phyloP scores from a whole-genome alignment of 495 filamentous ascomycete genomes.

The Tuber aestivum region DNA sequence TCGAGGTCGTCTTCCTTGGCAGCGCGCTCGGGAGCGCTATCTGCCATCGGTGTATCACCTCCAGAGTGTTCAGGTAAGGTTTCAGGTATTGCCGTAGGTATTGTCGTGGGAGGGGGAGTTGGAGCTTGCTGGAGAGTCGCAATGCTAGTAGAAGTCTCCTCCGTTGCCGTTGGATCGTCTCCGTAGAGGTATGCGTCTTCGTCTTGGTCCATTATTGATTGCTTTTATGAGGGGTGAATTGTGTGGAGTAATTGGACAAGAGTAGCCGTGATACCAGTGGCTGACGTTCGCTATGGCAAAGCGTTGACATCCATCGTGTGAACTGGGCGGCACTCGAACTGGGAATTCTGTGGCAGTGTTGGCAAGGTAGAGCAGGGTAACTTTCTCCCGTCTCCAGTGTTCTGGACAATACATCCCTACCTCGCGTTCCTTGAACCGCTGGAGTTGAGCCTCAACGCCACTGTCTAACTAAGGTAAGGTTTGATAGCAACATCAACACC shows the following conservation, averaged over 20 bases:
- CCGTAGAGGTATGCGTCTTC: conserved; percentile 43
- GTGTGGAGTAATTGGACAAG: background rate
- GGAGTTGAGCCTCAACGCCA: background rate
- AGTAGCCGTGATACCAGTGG: too few relatives aligned
- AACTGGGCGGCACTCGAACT: too few relatives aligned
- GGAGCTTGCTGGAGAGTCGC: background rate
- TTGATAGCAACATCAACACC: background rate
- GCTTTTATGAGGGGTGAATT: conserved; percentile 3
- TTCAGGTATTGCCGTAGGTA: conserved; percentile 15
- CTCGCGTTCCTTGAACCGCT: background rate
- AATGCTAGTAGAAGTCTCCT: conserved; percentile 1
- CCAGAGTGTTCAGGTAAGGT: conserved; percentile 12
- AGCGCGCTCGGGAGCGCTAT: conserved; percentile 15
- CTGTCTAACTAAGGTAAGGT: background rate
- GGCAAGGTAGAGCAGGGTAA: background rate
- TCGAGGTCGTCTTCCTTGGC: conserved; percentile 49
- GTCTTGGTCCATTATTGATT: conserved; percentile 40
- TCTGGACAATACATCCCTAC: background rate
- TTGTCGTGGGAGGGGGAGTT: background rate
- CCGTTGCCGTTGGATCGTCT: conserved; percentile 10
- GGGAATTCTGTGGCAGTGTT: background rate
- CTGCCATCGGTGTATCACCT: conserved; percentile 42
- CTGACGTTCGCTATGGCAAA: background rate
- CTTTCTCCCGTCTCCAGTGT: background rate
- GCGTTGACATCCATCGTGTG: background rate